Evolutionary conservation across 768 basidiomycete genomes (phyloP).

Genomic region (Porphyrellus cyaneotinctus): DNA sequence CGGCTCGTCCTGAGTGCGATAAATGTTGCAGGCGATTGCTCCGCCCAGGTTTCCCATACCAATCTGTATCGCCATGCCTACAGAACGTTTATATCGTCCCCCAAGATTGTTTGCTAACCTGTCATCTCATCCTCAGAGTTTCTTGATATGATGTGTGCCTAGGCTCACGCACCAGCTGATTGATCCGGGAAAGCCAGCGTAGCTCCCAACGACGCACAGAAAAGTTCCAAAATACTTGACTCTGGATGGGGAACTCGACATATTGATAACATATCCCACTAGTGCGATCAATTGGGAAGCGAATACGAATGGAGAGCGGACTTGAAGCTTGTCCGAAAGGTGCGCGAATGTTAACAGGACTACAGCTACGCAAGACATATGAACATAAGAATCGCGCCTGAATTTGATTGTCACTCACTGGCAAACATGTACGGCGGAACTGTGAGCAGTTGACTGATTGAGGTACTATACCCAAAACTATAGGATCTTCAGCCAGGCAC

Average conservation of each 20-base stretch:
- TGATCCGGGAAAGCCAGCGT: not conserved
- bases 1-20: not conserved
- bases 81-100: not conserved
- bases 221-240: slow-evolving; percentile 5
- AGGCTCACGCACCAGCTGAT: slow-evolving; percentile 1
- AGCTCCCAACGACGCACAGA: not conserved
- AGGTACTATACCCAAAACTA: not conserved
- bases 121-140: not conserved
- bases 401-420: not conserved
- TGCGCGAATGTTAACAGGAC: not conserved
- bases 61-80: slow-evolving; percentile 1
- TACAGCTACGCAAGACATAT: not conserved
- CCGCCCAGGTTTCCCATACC: slow-evolving; percentile 1
- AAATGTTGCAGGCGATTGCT: not conserved
- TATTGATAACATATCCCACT: not conserved
- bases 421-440: not conserved
- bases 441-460: slow-evolving; percentile 1
- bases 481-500: not conserved
- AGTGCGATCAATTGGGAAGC: not conserved
- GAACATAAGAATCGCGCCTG: not conserved
- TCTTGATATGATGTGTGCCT: no score
- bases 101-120: slow-evolving; percentile 3
- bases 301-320: not conserved
- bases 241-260: not conserved
- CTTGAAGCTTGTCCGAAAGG: slow-evolving; percentile 1